Base-by-base conservation (phyloP, 139 green algal species). In the Monoraphidium neglectum region DNA sequence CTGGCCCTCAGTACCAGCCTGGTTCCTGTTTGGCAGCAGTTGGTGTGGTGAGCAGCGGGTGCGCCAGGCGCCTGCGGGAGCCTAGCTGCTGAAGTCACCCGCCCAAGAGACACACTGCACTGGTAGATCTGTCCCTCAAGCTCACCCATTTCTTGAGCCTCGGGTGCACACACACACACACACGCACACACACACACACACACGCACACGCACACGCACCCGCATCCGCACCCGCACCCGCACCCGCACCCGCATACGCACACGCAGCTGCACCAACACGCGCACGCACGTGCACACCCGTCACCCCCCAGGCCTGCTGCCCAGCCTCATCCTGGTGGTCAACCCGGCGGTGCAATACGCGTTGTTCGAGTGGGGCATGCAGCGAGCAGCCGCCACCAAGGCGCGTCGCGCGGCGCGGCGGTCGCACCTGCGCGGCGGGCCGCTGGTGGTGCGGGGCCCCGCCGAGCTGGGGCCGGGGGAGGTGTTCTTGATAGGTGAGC, bases 311-410 rank as follows among this genome's bases (percentile, higher is more conserved):
- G 95, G 95, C 30, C 84, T 96, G 12, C 72, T 90, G 33, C 92
- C 95, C 12, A 90, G 88, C 21, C 84, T 99, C 37, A 80, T 98
- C 43, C 96, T 98, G 82, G 92, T 96, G 21, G 79, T 79, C 75
- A 97, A 98, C 84, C 94, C 94, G 3, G 92, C 90, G 12, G 81
- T 96, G 4, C 74, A 76, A 40, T 98, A 97, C 75, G 87, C 93
- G 73, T 70, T 96, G 40, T 97, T 92, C 76, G 93, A 97, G 79
- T 93, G 89, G 85, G 74, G 96, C 28, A 77, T 83, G 3, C n/a
- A 57, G 36, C 28, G 77, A 4, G 43, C 40, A 15, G 12, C 10
- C 28, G 66, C 40, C 23, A 8, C 26, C 40, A 73, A 73, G 38
- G 69, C 46, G 13, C 49, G 30, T 10, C 28, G 69, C 28, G 46